phyloP scores from a whole-genome alignment of 2,329 filamentous ascomycete genomes.

The Fusarium staphyleae region DNA sequence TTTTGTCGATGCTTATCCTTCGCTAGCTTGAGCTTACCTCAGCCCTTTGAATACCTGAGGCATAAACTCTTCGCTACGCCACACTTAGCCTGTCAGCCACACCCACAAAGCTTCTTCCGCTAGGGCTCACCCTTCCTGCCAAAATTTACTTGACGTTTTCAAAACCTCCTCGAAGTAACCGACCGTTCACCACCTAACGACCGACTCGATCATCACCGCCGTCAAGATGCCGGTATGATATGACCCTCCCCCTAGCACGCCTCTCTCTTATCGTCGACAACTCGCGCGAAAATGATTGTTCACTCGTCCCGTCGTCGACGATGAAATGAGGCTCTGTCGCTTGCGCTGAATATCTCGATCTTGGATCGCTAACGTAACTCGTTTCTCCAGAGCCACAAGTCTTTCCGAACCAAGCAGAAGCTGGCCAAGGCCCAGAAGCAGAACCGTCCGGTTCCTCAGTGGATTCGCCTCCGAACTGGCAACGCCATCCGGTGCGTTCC shows the following conservation, averaged over 20 bases:
- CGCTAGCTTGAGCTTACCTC: constrained; percentile 6
- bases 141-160: constrained; percentile 46
- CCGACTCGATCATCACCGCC: constrained; percentile 49
- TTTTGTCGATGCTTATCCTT: constrained; percentile 28
- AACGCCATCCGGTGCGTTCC: constrained; percentile 97
- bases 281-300: constrained; percentile 9
- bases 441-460: constrained; percentile 99
- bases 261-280: constrained; percentile 20
- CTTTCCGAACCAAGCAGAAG: constrained; percentile 99
- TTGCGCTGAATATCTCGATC: constrained; percentile 10
- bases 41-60: constrained; percentile 27
- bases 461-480: constrained; percentile 97
- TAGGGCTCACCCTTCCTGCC: constrained; percentile 50
- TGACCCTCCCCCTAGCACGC: constrained; percentile 17
- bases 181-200: constrained; percentile 44
- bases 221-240: constrained; percentile 53
- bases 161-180: constrained; percentile 41
- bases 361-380: constrained; percentile 37
- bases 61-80: constrained; percentile 11
- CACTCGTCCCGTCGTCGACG: constrained; percentile 8
- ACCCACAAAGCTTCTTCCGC: constrained; percentile 33
- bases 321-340: constrained; percentile 7
- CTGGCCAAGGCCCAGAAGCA: constrained; percentile 99
- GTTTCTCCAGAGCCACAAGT: constrained; percentile 89
- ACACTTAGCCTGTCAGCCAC: constrained; percentile 22